Evolutionary conservation across 2,329 filamentous ascomycete genomes (phyloP).

Genomic region (Lasiodiplodia sp.): DNA sequence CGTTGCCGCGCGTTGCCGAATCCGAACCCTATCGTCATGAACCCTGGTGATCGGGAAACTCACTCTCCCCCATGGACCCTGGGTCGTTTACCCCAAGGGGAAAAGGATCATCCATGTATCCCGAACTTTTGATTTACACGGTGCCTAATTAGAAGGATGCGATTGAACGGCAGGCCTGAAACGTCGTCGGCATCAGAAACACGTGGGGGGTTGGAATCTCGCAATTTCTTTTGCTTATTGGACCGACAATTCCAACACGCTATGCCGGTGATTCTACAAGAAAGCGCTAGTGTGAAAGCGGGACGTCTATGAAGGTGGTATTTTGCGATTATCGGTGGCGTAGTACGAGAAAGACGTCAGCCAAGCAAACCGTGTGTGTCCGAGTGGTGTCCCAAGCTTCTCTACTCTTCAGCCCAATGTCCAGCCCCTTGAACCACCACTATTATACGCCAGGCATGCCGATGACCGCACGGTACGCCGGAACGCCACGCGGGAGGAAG

Average conservation of each 20-base stretch:
- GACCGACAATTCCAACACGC: conserved; percentile 7
- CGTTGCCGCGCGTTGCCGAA: too few species aligned
- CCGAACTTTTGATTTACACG: not conserved
- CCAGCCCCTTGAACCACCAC: not conserved
- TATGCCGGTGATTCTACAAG: conserved; percentile 10
- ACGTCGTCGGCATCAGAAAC: conserved; percentile 16
- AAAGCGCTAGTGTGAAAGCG: conserved; percentile 10
- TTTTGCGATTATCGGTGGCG: not conserved
- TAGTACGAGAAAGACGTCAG: conserved; percentile 26
- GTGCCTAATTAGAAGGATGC: conserved; percentile 6
- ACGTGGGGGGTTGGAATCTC: conserved; percentile 10
- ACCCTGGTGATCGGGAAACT: too few species aligned
- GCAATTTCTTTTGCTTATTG: conserved; percentile 14
- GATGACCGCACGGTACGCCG: conserved; percentile 50
- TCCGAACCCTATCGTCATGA: too few species aligned
- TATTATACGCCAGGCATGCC: conserved; percentile 57
- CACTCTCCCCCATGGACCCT: not conserved
- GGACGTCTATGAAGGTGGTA: conserved; percentile 12
- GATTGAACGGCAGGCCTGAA: not conserved
- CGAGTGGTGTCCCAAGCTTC: conserved; percentile 17
- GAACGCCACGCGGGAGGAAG: conserved; percentile 56
- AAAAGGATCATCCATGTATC: not conserved
- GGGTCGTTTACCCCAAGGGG: too few species aligned
- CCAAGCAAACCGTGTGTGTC: conserved; percentile 8
- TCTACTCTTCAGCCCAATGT: conserved; percentile 13